Conservation (phyloP, 805 yeast species). For the Metschnikowia koreensis region DNA sequence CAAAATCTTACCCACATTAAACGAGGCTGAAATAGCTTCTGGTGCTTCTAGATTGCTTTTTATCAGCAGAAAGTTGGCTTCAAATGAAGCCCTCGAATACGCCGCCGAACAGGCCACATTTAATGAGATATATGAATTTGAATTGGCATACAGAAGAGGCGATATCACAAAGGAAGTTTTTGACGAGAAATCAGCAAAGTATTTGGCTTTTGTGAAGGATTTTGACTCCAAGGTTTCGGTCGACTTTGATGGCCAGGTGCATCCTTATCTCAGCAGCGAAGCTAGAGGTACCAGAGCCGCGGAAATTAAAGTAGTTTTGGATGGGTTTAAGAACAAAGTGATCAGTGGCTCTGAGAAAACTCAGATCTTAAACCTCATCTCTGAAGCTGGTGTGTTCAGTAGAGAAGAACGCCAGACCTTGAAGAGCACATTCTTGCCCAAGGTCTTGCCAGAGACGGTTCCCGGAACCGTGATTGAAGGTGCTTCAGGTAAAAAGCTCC, state of each 20-base stretch:
- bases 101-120: conserved; percentile 60
- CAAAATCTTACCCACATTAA: conserved; percentile 25
- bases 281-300: conserved; percentile 23
- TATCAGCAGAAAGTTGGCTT: conserved; percentile 47
- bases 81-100: conserved; percentile 56
- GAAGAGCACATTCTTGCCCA: conserved; percentile 51
- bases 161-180: conserved; percentile 33
- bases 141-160: conserved; percentile 38
- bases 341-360: conserved; percentile 38
- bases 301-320: conserved; percentile 23
- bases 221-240: conserved; percentile 46
- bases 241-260: conserved; percentile 43
- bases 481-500: conserved; percentile 39
- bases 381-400: conserved; percentile 39
- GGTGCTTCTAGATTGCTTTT: conserved; percentile 55
- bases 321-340: conserved; percentile 22
- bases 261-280: conserved; percentile 33
- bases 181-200: conserved; percentile 24
- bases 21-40: conserved; percentile 26
- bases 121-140: conserved; percentile 45
- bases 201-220: conserved; percentile 34
- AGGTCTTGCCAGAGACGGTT: conserved; percentile 51
- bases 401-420: conserved; percentile 37
- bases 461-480: conserved; percentile 38
- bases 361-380: conserved; percentile 44